Evolutionary conservation across 2,329 filamentous ascomycete species (phyloP), one percentile per base, ranked within the genome.

Genomic region (Oidium heveae): DNA sequence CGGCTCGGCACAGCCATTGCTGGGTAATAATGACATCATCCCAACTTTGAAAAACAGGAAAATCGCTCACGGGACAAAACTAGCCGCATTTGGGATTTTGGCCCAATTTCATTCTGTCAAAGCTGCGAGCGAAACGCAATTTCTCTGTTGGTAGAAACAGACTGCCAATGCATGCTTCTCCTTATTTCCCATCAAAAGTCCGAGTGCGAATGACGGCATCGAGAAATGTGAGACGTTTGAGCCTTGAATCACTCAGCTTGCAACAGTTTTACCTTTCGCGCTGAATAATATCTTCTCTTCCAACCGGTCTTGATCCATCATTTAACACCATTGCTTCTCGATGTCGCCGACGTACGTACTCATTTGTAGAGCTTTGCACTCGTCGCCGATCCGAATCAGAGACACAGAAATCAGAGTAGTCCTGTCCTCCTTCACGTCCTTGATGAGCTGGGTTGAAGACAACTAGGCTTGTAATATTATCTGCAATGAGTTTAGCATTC

Each of bases 301-400:
- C 79, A 47, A 94, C 66, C 1, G 84, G 82, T 34, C 81, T 74
- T 22, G 77, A 85, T n/a, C 85, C 84, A 62, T 94, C 86, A 62
- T 87, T 89, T 55, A 94, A 71, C 20, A 95, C 87, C 76, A 95
- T 88, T 4, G 86, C 87, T 69, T 94, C 86, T 59, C 87, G 75
- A 63, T 89, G 76, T 52, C 85, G 75, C 59, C 87, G 75, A 57
- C 86, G 72, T 57, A 88, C 71, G 54, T 82, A 76, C 62, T 84
- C 80, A 65, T 89, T 84, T 63, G 79, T 79, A 7, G 68, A 71
- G 56, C 71, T 78, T 64, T 77, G 74, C 56, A 77, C 74, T 57
- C 71, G 63, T 54, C 70, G 62, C 51, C 67, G 66, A 49, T 68
- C 41, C 50, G 58, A 57, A 65, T 70, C 58, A 63, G 68, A 39